These are phyloP conservation scores for Coemansia sp. DNA, from an alignment of 192 early-diverging fungal genomes.

Conservation along the genomic window DNA sequence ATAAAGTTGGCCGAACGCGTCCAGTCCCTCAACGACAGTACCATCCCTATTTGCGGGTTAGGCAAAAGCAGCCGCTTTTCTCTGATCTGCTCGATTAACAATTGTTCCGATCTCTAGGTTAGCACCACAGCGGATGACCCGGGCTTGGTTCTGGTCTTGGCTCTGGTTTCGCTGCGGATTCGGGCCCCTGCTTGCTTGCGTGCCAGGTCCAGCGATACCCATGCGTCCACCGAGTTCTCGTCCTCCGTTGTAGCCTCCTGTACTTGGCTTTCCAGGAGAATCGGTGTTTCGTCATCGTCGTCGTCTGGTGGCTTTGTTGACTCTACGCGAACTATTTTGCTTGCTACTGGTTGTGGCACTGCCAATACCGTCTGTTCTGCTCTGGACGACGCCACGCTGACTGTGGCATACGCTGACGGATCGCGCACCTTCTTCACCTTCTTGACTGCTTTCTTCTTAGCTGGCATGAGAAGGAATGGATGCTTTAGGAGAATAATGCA, in stretches of 20 bases:
- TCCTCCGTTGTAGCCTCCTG: not conserved
- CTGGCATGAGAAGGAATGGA: not conserved
- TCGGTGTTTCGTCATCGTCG: not conserved
- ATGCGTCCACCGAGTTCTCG: not conserved
- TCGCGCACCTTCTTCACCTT: slow-evolving; percentile 5
- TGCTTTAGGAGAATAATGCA: not conserved
- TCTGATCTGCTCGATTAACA: slow-evolving; percentile 18
- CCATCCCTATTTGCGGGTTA: not conserved
- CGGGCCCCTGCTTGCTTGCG: slow-evolving; percentile 19
- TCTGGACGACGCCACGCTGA: slow-evolving; percentile 14
- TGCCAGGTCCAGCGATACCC: slow-evolving; percentile 21
- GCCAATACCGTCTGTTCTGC: not conserved
- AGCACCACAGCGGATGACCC: slow-evolving; percentile 7
- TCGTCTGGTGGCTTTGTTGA: not conserved
- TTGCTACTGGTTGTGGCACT: not conserved
- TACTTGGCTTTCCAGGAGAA: not conserved
- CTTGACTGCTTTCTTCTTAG: not conserved
- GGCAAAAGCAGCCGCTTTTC: not conserved
- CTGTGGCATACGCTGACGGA: slow-evolving; percentile 15
- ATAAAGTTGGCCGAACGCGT: slow-evolving; percentile 26
- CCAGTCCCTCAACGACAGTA: slow-evolving; percentile 16
- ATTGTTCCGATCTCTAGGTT: slow-evolving; percentile 12
- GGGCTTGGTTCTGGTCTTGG: not conserved
- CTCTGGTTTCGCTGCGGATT: slow-evolving; percentile 11
- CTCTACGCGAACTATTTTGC: not conserved